phyloP scores from a whole-genome alignment of 495 filamentous ascomycete genomes.

The Aspergillus nidulans region DNA sequence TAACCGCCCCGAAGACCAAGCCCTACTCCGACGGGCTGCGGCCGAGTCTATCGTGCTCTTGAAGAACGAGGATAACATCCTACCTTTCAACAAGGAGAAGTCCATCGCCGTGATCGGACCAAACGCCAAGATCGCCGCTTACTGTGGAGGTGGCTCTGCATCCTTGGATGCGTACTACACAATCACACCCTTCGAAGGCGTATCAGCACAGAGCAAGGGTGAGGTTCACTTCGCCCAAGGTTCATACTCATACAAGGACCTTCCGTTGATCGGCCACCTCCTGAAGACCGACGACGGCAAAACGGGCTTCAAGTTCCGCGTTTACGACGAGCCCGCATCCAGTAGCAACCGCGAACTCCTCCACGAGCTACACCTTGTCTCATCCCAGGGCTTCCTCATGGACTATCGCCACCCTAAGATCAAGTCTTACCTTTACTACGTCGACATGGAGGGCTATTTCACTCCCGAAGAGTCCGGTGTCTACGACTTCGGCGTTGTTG shows the following conservation, averaged over 20 bases:
- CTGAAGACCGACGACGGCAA: constrained; percentile 46
- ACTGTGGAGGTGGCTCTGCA: constrained; percentile 78
- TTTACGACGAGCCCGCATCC: constrained; percentile 53
- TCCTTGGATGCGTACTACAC: constrained; percentile 76
- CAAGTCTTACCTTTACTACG: constrained; percentile 50
- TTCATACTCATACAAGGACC: constrained; percentile 56
- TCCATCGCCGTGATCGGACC: constrained; percentile 75
- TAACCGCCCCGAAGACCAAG: constrained; percentile 60
- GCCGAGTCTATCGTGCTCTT: constrained; percentile 71
- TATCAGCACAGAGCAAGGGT: constrained; percentile 49
- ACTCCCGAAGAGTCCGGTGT: constrained; percentile 57
- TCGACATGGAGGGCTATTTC: constrained; percentile 56
- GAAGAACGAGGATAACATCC: constrained; percentile 64
- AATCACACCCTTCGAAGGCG: constrained; percentile 63
- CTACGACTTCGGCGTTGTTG: constrained; percentile 73
- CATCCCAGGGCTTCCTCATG: constrained; percentile 54
- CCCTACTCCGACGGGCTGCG: constrained; percentile 62
- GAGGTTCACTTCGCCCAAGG: constrained; percentile 47
- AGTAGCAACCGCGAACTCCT: constrained; percentile 42
- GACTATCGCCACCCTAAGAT: constrained; percentile 60
- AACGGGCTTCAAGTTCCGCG: constrained; percentile 54
- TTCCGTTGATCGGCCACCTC: constrained; percentile 50
- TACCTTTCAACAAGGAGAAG: constrained; percentile 61
- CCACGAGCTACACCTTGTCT: constrained; percentile 51
- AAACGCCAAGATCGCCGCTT: constrained; percentile 71